Percentiles rank a stretch among this genome's conserved stretches.
Evolutionary conservation across 78 protist species (phyloP).

Genomic region (Dictyostelium discoideum): DNA sequence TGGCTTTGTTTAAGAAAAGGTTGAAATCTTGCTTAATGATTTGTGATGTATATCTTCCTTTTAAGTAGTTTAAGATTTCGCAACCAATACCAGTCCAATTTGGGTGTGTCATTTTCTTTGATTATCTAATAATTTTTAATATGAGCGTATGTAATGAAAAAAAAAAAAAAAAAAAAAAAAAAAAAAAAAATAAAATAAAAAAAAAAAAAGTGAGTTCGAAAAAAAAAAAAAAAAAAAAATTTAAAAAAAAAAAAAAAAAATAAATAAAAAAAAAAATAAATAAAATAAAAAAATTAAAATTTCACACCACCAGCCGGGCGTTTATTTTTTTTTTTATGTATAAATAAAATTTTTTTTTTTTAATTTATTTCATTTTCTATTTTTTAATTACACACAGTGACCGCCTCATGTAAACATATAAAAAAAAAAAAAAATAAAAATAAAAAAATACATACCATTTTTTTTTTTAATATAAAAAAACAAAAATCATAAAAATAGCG

Average conservation of each 20-base stretch:
- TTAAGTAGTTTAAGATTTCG: conserved; percentile 31
- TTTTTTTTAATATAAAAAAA: not conserved
- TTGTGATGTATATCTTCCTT: conserved; percentile 29
- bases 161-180: too few relatives aligned
- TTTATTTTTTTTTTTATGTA: not conserved
- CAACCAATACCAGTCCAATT: conserved; percentile 29
- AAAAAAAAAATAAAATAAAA: too few relatives aligned
- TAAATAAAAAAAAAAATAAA: too few relatives aligned
- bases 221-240: too few relatives aligned
- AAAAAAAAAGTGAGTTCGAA: not conserved
- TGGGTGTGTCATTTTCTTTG: conserved; percentile 22
- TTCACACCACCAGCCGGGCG: not conserved
- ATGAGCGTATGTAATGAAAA: not conserved
- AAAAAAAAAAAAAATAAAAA: not conserved
- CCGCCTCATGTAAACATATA: not conserved
- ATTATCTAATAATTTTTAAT: not conserved
- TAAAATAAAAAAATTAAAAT: too few relatives aligned
- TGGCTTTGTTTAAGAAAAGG: conserved; percentile 5
- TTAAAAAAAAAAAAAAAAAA: too few relatives aligned
- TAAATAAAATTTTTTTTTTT: not conserved
- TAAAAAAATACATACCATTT: not conserved
- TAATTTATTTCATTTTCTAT: not conserved
- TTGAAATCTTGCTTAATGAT: conserved; percentile 49
- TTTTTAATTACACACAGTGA: not conserved
- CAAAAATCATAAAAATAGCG: too few relatives aligned